A percentile compares a stretch with the other conserved stretches of the same genome.
These are phyloP conservation scores for Anthracocystis panici-leucophaei DNA, from an alignment of 1,284 basidiomycete genomes.

Conservation along the genomic window DNA sequence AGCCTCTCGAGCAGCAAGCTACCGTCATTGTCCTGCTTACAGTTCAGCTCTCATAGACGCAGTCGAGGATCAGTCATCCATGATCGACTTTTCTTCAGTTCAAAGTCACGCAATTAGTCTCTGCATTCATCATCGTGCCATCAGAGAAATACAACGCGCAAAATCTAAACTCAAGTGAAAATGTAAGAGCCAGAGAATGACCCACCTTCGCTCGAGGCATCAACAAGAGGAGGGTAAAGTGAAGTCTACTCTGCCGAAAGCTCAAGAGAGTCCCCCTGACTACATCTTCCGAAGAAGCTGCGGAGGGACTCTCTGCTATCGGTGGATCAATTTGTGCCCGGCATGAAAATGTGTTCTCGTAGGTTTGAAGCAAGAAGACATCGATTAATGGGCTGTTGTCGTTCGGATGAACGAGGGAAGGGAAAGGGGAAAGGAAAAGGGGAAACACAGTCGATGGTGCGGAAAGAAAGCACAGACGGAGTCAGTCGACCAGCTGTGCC, in stretches of 20 bases:
- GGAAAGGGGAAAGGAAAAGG: not conserved
- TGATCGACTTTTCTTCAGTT: no score
- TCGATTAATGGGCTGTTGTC: conserved; percentile 60
- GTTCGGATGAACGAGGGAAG: not conserved
- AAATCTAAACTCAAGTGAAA: not conserved
- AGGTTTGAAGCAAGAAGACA: conserved; percentile 33
- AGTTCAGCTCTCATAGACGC: no score
- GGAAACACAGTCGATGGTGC: conserved; percentile 3
- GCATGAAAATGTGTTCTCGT: conserved; percentile 62
- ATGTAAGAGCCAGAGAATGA: conserved; percentile 52
- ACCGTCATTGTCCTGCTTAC: no score
- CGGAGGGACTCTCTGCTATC: conserved; percentile 9
- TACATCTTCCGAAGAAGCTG: conserved; percentile 5
- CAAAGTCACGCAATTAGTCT: not conserved
- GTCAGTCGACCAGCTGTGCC: not conserved
- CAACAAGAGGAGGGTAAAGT: conserved; percentile 46
- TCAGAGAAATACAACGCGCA: no score
- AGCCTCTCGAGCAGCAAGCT: no score
- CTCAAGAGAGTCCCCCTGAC: conserved; percentile 8
- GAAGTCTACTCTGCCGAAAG: conserved; percentile 41
- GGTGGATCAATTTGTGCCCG: conserved; percentile 49
- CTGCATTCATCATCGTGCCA: not conserved
- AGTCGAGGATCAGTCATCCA: not conserved
- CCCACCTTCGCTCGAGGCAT: conserved; percentile 12
- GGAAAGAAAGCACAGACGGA: not conserved